These are phyloP conservation scores for Tricladium varicosporioides DNA, from an alignment of 2,329 filamentous ascomycete genomes.

Conservation along the genomic window DNA sequence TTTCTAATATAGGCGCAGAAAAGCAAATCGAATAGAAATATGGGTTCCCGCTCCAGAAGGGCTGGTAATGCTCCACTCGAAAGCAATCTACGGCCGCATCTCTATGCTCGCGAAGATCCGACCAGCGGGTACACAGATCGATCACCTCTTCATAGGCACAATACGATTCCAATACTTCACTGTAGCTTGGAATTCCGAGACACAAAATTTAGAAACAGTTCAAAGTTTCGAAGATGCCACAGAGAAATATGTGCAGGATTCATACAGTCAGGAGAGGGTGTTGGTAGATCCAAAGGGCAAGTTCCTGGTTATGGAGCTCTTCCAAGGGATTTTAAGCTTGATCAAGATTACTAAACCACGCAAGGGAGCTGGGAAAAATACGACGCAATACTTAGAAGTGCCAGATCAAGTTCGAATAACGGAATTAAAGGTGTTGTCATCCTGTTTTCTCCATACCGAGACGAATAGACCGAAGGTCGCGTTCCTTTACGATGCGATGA, in stretches of 20 bases:
- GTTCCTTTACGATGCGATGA: slow-evolving; percentile 62
- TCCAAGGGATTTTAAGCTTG: slow-evolving; percentile 65
- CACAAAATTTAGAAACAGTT: slow-evolving; percentile 48
- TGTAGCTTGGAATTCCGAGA: slow-evolving; percentile 71
- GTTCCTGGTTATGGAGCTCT: slow-evolving; percentile 66
- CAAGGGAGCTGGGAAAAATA: slow-evolving; percentile 47
- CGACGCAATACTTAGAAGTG: slow-evolving; percentile 50
- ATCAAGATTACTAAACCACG: slow-evolving; percentile 56
- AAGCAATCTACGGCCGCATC: slow-evolving; percentile 79
- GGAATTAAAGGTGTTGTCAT: slow-evolving; percentile 65
- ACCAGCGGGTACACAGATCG: slow-evolving; percentile 69
- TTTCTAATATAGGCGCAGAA: slow-evolving; percentile 47
- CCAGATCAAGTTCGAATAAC: slow-evolving; percentile 61
- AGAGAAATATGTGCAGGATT: slow-evolving; percentile 67
- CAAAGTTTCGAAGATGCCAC: slow-evolving; percentile 50
- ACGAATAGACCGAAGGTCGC: slow-evolving; percentile 58
- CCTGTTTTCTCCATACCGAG: slow-evolving; percentile 60
- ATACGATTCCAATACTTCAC: slow-evolving; percentile 91
- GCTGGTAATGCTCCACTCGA: slow-evolving; percentile 64
- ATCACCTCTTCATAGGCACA: slow-evolving; percentile 90
- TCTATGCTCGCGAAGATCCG: slow-evolving; percentile 79
- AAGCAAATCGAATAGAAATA: slow-evolving; percentile 82
- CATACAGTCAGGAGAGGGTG: slow-evolving; percentile 79
- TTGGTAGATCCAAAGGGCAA: slow-evolving; percentile 77
- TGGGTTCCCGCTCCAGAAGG: slow-evolving; percentile 68